phyloP scores from a whole-genome alignment of 371 early-diverging fungal species.

The Mucor indicus region DNA sequence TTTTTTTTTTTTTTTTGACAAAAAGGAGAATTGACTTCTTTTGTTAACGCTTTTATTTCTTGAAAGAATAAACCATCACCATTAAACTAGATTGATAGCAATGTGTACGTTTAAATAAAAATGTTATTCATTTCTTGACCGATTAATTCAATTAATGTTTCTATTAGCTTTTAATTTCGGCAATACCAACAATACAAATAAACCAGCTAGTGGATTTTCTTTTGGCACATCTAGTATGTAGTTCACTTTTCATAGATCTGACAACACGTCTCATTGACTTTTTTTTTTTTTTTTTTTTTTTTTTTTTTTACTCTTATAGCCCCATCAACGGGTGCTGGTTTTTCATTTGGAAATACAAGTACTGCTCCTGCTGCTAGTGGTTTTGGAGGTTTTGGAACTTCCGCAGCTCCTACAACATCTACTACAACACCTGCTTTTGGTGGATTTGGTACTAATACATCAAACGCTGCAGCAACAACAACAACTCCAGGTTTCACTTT shows the following conservation, averaged over 20 bases:
- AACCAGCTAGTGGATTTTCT: conserved; percentile 23
- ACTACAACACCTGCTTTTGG: conserved; percentile 10
- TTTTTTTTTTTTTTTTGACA: neutral
- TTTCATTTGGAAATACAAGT: conserved; percentile 21
- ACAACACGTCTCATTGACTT: neutral
- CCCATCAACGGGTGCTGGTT: conserved; percentile 5
- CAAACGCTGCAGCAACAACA: conserved; percentile 3
- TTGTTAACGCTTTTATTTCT: neutral
- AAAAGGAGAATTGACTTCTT: too few species aligned
- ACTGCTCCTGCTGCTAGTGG: conserved; percentile 13
- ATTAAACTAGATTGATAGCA: neutral
- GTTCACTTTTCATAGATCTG: neutral
- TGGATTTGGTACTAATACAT: conserved; percentile 3
- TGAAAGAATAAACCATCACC: neutral
- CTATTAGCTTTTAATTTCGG: conserved; percentile 33
- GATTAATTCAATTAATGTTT: neutral
- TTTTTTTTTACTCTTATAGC: conserved; percentile 1
- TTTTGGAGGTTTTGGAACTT: conserved; percentile 11
- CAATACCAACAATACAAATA: conserved; percentile 25
- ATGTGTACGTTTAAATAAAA: too few species aligned
- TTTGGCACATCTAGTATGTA: conserved; percentile 11
- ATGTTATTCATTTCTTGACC: neutral
- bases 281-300: neutral
- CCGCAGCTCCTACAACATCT: conserved; percentile 5
- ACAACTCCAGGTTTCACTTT: conserved; percentile 7